Conservation (phyloP, 2,329 filamentous ascomycete genomes). For the Fusarium sp. region DNA sequence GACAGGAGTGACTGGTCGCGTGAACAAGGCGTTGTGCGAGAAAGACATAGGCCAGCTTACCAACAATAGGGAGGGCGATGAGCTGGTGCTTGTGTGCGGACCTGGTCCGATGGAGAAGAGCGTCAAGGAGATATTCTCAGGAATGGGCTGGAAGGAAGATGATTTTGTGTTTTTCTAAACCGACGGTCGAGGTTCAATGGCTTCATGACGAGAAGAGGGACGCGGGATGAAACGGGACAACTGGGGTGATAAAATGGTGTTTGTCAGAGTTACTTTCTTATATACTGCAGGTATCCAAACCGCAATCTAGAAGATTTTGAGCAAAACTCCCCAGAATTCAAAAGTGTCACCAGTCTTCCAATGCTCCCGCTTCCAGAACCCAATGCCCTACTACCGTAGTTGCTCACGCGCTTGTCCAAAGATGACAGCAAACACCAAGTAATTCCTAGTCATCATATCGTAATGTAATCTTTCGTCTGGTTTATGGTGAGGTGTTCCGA, state of each 20-base stretch:
- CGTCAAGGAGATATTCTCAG: constrained; percentile 63
- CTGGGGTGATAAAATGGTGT: constrained; percentile 1
- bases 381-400: neutral
- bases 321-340: neutral
- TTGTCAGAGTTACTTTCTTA: neutral
- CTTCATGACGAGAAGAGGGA: neutral
- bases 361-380: constrained; percentile 3
- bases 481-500: neutral
- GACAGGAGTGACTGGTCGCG: constrained; percentile 75
- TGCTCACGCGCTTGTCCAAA: neutral
- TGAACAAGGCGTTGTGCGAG: constrained; percentile 72
- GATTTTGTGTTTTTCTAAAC: constrained; percentile 46
- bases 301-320: neutral
- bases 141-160: constrained; percentile 71
- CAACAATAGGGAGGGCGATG: constrained; percentile 55
- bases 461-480: neutral
- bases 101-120: constrained; percentile 80
- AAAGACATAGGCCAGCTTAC: constrained; percentile 62
- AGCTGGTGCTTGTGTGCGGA: constrained; percentile 83
- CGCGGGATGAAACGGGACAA: neutral
- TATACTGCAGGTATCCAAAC: neutral
- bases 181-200: no score
- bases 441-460: constrained; percentile 19
- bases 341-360: neutral
- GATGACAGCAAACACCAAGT: constrained; percentile 7